These are phyloP conservation scores for Microsporum canis DNA, from an alignment of 2,329 filamentous ascomycete genomes.

Conservation along the genomic window DNA sequence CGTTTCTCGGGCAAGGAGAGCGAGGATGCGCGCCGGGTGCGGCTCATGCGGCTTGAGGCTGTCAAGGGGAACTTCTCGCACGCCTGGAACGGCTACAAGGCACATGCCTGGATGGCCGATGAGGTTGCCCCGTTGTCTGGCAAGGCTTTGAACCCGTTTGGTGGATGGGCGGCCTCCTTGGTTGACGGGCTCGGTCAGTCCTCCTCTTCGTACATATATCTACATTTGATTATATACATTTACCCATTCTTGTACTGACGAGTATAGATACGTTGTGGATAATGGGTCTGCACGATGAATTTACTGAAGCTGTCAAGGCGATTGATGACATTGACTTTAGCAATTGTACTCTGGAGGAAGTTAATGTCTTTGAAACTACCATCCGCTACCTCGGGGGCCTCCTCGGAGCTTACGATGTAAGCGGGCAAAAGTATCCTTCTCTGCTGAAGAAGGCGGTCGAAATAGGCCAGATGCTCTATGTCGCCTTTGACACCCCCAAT, in stretches of 20 bases:
- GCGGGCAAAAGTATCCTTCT: constrained; percentile 29
- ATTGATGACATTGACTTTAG: constrained; percentile 46
- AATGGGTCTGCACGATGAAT: constrained; percentile 48
- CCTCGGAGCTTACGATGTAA: constrained; percentile 44
- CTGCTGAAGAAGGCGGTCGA: constrained; percentile 43
- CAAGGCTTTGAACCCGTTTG: constrained; percentile 45
- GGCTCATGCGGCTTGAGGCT: constrained; percentile 18
- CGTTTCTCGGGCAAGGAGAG: neutral
- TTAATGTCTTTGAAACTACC: constrained; percentile 42
- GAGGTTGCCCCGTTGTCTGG: constrained; percentile 50
- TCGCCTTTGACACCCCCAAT: constrained; percentile 28
- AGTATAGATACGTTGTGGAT: constrained; percentile 51
- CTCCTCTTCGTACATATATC: neutral
- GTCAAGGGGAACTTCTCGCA: constrained; percentile 43
- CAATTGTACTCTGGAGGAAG: constrained; percentile 17
- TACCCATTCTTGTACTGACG: neutral
- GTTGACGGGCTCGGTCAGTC: constrained; percentile 37
- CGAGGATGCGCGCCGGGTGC: neutral
- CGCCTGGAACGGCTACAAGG: constrained; percentile 51
- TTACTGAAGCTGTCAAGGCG: constrained; percentile 42
- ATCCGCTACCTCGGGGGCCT: constrained; percentile 46
- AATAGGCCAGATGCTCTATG: constrained; percentile 44
- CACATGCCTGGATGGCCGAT: constrained; percentile 52
- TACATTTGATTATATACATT: neutral
- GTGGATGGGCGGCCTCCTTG: constrained; percentile 50